These are phyloP conservation scores for Aphanomyces euteiches DNA, from an alignment of 352 stramenopile species.

Conservation along the genomic window DNA sequence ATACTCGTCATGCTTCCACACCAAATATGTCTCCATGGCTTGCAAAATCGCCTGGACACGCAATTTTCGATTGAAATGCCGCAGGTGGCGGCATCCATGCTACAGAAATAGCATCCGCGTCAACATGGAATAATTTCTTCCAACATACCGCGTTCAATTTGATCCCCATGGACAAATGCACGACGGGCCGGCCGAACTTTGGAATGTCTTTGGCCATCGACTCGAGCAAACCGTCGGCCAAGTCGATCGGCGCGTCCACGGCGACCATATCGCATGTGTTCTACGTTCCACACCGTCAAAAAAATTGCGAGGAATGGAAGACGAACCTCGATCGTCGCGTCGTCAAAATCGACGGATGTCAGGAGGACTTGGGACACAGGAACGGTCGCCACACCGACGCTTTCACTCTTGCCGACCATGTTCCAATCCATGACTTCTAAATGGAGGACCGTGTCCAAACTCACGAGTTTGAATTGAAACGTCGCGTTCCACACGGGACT, in stretches of 20 bases:
- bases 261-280: constrained; percentile 47
- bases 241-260: constrained; percentile 63
- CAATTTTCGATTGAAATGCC: constrained; percentile 13
- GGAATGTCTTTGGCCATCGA: constrained; percentile 33
- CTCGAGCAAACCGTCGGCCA: constrained; percentile 35
- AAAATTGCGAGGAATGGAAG: neutral
- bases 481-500: constrained; percentile 57
- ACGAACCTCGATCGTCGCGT: constrained; percentile 15
- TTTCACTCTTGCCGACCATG: constrained; percentile 43
- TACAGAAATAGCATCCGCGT: neutral
- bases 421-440: constrained; percentile 58
- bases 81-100: constrained; percentile 14
- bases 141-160: constrained; percentile 10
- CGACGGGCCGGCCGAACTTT: constrained; percentile 20
- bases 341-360: constrained; percentile 33
- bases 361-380: constrained; percentile 48
- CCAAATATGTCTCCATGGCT: constrained; percentile 22
- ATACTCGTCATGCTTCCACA: constrained; percentile 19
- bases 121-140: neutral
- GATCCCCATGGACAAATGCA: constrained; percentile 21
- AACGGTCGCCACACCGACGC: constrained; percentile 48
- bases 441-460: constrained; percentile 49
- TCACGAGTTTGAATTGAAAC: constrained; percentile 50
- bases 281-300: neutral
- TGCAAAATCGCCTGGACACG: constrained; percentile 14